Evolutionary conservation across 163 green algal genomes (phyloP), one percentile per base, ranked within the genome.

Genomic region (Chlamydomonas reinhardtii): DNA sequence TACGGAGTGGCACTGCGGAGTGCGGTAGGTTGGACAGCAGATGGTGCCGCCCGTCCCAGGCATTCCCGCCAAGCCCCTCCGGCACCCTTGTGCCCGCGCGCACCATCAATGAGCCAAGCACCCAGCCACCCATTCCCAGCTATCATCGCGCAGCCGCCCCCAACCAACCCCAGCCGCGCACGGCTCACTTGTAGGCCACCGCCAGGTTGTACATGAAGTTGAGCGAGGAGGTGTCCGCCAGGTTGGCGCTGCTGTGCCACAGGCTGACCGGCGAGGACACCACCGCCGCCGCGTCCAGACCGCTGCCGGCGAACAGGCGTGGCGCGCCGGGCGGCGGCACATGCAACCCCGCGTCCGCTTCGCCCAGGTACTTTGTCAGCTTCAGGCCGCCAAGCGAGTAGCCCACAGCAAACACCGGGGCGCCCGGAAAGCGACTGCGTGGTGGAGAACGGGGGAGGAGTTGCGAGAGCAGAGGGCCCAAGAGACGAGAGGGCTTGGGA

Each of bases 151-250:
- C 14, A 12, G 19, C 48, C 48, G 12, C 14, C 48, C 14, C 14
- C 14, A 9, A 17, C 48, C 48, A 19, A 9, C 14, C 48, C 14
- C 48, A 56, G 14, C 48, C 14, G 12, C 48, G n/a, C n/a, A n/a
- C n/a, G n/a, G n/a, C 86, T 8, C 37, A 87, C 89, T 92, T 92
- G 64, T 90, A 90, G 0, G 94, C 93, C 43, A 97, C 82, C 0
- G 92, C 89, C 54, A 96, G 80, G 88, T 96, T 96, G 88, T 96
- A 97, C 77, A 95, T 69, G 77, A 91, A 95, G 31, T 85, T 72
- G 17, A 94, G 37, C 35, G 88, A 93, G 84, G 88, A 93, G 15
- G 89, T 90, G 64, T 86, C 76, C 1, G 70, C 70, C 62, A 95
- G 81, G 24, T 90, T 91, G 2, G 62, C 73, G 35, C 86, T 88